Percentiles rank a stretch among this genome's conserved stretches.
These are phyloP conservation scores for Fusarium sp. DNA, from an alignment of 2,329 filamentous ascomycete species.

Conservation along the genomic window DNA sequence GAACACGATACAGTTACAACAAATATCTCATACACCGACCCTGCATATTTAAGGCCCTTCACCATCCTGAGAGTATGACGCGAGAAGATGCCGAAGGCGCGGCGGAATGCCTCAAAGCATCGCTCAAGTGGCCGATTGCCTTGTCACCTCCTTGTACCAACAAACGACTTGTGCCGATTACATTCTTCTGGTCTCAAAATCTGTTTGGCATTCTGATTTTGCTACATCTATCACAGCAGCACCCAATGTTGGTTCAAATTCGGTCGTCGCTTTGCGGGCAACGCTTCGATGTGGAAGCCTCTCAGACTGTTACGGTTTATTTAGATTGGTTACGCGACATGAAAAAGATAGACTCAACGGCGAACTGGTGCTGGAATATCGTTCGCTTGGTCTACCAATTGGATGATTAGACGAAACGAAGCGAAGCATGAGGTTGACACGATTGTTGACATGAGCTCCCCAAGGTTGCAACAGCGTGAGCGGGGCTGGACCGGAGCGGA, in stretches of 20 bases:
- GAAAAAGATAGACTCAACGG: conserved; percentile 65
- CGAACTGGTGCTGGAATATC: conserved; percentile 68
- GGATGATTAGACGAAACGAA: conserved; percentile 40
- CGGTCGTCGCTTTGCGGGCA: conserved; percentile 62
- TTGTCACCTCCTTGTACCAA: conserved; percentile 68
- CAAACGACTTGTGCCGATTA: conserved; percentile 70
- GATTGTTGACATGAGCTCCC: neutral
- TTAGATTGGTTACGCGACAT: conserved; percentile 72
- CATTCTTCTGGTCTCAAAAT: conserved; percentile 74
- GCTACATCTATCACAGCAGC: conserved; percentile 66
- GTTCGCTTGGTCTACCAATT: conserved; percentile 61
- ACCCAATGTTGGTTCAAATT: conserved; percentile 64
- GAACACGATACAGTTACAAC: conserved; percentile 70
- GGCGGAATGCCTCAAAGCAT: conserved; percentile 69
- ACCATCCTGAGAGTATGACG: conserved; percentile 67
- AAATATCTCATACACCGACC: conserved; percentile 70
- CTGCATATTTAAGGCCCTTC: conserved; percentile 71
- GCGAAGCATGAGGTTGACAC: neutral
- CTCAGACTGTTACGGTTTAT: conserved; percentile 64
- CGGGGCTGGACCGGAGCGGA: too few species aligned
- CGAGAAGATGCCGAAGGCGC: conserved; percentile 67
- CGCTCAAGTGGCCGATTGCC: conserved; percentile 71
- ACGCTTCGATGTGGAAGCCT: conserved; percentile 64
- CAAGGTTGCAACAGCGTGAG: neutral
- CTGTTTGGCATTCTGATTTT: conserved; percentile 70